Evolutionary conservation across 495 filamentous ascomycete species (phyloP), one percentile per base, ranked within the genome.

Genomic region (Astrocystis sublimbata): DNA sequence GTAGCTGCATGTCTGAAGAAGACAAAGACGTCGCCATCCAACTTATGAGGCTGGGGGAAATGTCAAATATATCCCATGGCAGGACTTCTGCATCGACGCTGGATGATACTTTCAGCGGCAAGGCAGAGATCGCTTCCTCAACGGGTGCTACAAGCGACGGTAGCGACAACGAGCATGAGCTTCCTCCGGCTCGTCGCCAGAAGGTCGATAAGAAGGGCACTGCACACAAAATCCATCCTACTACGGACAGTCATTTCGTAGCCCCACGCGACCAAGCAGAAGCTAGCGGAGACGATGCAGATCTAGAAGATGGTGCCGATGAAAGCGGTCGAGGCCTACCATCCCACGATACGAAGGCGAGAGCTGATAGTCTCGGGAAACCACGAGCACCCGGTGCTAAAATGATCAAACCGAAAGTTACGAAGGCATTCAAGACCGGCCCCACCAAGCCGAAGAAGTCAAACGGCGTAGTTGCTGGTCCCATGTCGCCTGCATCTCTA

Each of bases 11-110:
- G 70, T 98, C 93, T 3, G 94, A 98, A 72, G 94, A 98, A 72
- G 94, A 98, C 72, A 94, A 98, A 70, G 96, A 98, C 76, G 94
- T 97, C 67, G 94, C 94, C 50, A 86, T 96, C 71, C 93, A 97
- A 73, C 81, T 98, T 65, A 97, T 98, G 85, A 88, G 92, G 62
- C 81, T 98, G 54, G 92, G 93, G n/a, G 91, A 96, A 69, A 87
- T 91, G 65, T 92, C 92, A 31, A 92, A 93, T 67, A 87, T 92
- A 65, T 93, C 92, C 13, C 88, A 92, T 65, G 91, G 90, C 45
- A 90, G 93, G 69, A 92, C 92, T 4, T 97, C 92, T 6, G 89
- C 90, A n/a, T 96, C 94, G 6, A 96, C 94, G 19, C 76, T 93
- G 36, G 94, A 97, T 70, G 96, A 98, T 75, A 90, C 89, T 7